phyloP scores from a whole-genome alignment of 805 yeast species.

The Maudiozyma turicensis region DNA sequence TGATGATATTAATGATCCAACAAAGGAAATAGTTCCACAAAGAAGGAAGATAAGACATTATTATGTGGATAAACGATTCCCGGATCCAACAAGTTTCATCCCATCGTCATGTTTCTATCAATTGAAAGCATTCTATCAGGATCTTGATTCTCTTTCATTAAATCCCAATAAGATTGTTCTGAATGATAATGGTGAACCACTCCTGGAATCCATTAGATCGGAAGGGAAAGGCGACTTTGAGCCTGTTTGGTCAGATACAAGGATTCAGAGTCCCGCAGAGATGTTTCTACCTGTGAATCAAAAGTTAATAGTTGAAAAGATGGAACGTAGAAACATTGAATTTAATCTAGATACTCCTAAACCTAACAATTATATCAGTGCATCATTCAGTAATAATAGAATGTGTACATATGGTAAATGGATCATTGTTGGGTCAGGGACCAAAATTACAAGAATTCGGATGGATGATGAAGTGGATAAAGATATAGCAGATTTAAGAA shows the following conservation, averaged over 20 bases:
- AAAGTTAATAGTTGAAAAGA: constrained; percentile 10
- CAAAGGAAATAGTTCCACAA: not conserved
- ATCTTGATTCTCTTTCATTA: constrained; percentile 4
- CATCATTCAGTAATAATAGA: constrained; percentile 9
- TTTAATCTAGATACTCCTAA: not conserved
- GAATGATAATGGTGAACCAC: constrained; percentile 5
- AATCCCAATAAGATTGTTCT: not conserved
- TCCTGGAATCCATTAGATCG: constrained; percentile 3
- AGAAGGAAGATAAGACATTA: constrained; percentile 1
- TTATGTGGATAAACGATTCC: not conserved
- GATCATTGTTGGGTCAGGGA: constrained; percentile 6
- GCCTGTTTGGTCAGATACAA: constrained; percentile 17
- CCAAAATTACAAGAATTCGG: constrained; percentile 6
- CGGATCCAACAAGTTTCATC: not conserved
- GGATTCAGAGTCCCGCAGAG: constrained; percentile 14
- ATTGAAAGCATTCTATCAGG: constrained; percentile 4
- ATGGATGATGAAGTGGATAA: constrained; percentile 2
- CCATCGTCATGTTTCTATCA: constrained; percentile 1
- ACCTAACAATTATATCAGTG: not conserved
- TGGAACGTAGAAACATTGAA: not conserved
- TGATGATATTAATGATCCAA: not conserved
- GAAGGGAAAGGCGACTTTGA: constrained; percentile 11
- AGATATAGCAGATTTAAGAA: not conserved
- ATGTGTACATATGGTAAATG: constrained; percentile 7
- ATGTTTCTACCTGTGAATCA: constrained; percentile 14